A percentile compares a stretch with the other conserved stretches of the same genome.
phyloP scores from a whole-genome alignment of 768 basidiomycete species.

The Suillus subluteus region DNA sequence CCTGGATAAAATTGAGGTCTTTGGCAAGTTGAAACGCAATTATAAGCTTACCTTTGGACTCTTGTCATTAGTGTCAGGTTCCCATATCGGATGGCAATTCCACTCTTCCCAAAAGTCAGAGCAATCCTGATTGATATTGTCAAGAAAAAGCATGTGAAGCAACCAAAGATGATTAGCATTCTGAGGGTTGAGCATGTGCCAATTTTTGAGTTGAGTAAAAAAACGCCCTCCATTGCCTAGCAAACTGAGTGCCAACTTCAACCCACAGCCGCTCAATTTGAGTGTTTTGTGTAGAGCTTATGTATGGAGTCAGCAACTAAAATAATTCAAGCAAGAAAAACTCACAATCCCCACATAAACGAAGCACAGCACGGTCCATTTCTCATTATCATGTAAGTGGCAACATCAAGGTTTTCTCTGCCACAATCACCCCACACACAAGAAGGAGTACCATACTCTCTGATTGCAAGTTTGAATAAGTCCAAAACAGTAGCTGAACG shows the following conservation, averaged over 20 bases:
- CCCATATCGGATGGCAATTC: constrained; percentile 43
- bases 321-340: background rate
- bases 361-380: constrained; percentile 23
- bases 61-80: constrained; percentile 27
- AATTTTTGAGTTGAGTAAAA: constrained; percentile 39
- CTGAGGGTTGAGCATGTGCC: constrained; percentile 36
- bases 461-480: constrained; percentile 24
- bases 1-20: constrained; percentile 10
- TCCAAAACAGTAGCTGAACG: constrained; percentile 25
- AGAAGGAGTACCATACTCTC: constrained; percentile 24
- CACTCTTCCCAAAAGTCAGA: background rate
- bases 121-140: constrained; percentile 7
- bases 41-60: constrained; percentile 21
- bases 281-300: constrained; percentile 44
- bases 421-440: constrained; percentile 30
- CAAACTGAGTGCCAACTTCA: constrained; percentile 44
- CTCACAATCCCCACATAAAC: constrained; percentile 37
- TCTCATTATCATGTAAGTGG: constrained; percentile 28
- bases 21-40: no score
- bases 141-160: constrained; percentile 42
- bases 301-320: background rate
- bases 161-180: constrained; percentile 44
- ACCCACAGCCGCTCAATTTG: constrained; percentile 50
- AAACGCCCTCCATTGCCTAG: constrained; percentile 43
- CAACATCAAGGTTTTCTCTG: constrained; percentile 33